Evolutionary conservation across 2,329 filamentous ascomycete species (phyloP).

Genomic region (Neofusicoccum ribis): DNA sequence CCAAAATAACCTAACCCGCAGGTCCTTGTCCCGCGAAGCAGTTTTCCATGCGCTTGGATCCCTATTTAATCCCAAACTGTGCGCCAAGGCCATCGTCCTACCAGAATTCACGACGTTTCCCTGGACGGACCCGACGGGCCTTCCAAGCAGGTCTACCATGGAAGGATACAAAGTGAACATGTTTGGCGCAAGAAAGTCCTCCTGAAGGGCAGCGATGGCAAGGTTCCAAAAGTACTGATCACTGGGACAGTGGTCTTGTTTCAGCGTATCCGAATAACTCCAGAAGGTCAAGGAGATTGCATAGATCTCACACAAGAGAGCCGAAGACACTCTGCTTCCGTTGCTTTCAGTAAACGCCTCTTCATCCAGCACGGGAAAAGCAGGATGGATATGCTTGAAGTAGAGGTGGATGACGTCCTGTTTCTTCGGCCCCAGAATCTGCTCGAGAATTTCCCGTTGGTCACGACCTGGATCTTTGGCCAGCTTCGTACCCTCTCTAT

Average conservation of each 20-base stretch:
- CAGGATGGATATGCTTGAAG: conserved; percentile 39
- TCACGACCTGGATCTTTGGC: conserved; percentile 37
- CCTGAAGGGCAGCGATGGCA: conserved; percentile 42
- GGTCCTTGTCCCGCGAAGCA: conserved; percentile 51
- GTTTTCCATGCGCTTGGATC: conserved; percentile 57
- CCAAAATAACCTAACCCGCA: conserved; percentile 58
- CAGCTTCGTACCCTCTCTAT: conserved; percentile 47
- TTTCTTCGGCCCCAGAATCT: conserved; percentile 41
- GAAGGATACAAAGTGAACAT: conserved; percentile 42
- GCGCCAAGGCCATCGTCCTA: conserved; percentile 55
- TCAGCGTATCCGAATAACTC: conserved; percentile 37
- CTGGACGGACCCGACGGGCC: conserved; percentile 42
- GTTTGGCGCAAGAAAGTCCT: conserved; percentile 45
- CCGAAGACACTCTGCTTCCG: conserved; percentile 35
- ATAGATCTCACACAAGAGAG: conserved; percentile 42
- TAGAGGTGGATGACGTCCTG: conserved; percentile 48
- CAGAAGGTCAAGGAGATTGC: conserved; percentile 40
- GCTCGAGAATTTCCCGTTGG: conserved; percentile 44
- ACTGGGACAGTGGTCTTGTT: conserved; percentile 39
- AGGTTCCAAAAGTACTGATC: conserved; percentile 44
- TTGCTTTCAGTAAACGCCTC: conserved; percentile 38
- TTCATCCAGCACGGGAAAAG: conserved; percentile 44
- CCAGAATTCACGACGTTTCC: conserved; percentile 56
- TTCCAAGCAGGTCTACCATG: conserved; percentile 42
- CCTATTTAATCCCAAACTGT: conserved; percentile 57